Evolutionary conservation across 495 filamentous ascomycete genomes (phyloP).

Genomic region (Annulohypoxylon maeteangense): DNA sequence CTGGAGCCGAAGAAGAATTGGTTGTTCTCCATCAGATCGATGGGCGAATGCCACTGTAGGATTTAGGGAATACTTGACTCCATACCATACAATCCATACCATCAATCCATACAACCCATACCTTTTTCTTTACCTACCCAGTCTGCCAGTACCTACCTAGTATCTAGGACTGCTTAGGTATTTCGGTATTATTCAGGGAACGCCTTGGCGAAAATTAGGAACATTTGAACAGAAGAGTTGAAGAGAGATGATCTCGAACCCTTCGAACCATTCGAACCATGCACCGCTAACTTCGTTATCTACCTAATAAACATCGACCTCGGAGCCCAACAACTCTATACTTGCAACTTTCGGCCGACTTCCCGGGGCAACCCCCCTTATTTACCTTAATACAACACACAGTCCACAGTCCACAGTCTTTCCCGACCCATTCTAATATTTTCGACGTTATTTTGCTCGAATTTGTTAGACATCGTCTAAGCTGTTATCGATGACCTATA

Average conservation of each 20-base stretch:
- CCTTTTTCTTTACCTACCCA: not conserved
- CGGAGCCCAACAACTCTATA: constrained; percentile 47
- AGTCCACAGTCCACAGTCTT: not conserved
- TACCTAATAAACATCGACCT: constrained; percentile 38
- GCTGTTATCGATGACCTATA: not conserved
- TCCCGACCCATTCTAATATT: not conserved
- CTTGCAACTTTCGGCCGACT: constrained; percentile 37
- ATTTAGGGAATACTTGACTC: not conserved
- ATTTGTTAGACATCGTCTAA: constrained; percentile 1
- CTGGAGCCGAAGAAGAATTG: constrained; percentile 10
- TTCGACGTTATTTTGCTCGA: constrained; percentile 9
- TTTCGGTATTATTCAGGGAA: not conserved
- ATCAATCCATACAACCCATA: not conserved
- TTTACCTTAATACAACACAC: constrained; percentile 26
- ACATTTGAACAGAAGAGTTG: too few relatives aligned
- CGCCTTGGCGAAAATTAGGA: not conserved
- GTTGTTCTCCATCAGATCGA: constrained; percentile 19
- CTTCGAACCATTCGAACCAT: constrained; percentile 23
- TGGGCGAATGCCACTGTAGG: constrained; percentile 11
- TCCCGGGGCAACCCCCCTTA: constrained; percentile 27
- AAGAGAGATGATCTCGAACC: constrained; percentile 31
- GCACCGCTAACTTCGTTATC: constrained; percentile 39
- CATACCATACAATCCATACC: not conserved
- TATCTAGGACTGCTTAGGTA: not conserved
- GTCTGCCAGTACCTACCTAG: not conserved